These are phyloP conservation scores for Coleophoma eucalyptorum DNA, from an alignment of 2,329 filamentous ascomycete genomes.

Conservation along the genomic window DNA sequence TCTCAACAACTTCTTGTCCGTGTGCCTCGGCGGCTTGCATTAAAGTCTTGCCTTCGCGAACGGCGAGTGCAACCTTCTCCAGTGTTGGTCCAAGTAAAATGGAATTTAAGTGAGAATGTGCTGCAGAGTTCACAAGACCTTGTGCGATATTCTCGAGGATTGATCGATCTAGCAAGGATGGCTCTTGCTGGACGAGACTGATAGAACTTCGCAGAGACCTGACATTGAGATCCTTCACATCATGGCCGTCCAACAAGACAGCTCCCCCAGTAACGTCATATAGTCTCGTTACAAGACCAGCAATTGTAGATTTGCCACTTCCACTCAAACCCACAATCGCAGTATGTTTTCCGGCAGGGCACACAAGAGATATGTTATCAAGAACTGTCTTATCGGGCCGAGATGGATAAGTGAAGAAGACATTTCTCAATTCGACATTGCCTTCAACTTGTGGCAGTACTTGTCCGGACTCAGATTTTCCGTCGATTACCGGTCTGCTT, in stretches of 20 bases:
- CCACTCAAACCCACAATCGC: constrained; percentile 39
- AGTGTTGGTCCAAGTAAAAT: neutral
- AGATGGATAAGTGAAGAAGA: constrained; percentile 31
- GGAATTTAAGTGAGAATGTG: constrained; percentile 2
- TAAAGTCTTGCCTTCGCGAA: neutral
- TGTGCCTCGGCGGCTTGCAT: neutral
- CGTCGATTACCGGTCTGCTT: constrained; percentile 14
- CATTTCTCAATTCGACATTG: constrained; percentile 27
- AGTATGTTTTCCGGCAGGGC: constrained; percentile 40
- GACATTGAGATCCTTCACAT: constrained; percentile 22
- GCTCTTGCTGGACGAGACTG: constrained; percentile 21
- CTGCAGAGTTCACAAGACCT: constrained; percentile 34
- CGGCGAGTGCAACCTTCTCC: neutral
- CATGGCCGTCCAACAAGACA: constrained; percentile 24
- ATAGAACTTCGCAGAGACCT: constrained; percentile 16
- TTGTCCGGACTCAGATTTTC: constrained; percentile 8
- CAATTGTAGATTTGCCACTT: constrained; percentile 32
- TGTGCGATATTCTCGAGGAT: constrained; percentile 47
- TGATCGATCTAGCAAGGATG: constrained; percentile 31
- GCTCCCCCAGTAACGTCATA: constrained; percentile 27
- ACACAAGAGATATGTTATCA: constrained; percentile 34
- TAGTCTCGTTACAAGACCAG: constrained; percentile 33
- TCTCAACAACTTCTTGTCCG: neutral
- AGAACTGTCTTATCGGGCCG: constrained; percentile 33
- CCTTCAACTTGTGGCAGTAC: constrained; percentile 15